These are phyloP conservation scores for Mollisia scopiformis DNA, from an alignment of 2,329 filamentous ascomycete species.

Conservation along the genomic window DNA sequence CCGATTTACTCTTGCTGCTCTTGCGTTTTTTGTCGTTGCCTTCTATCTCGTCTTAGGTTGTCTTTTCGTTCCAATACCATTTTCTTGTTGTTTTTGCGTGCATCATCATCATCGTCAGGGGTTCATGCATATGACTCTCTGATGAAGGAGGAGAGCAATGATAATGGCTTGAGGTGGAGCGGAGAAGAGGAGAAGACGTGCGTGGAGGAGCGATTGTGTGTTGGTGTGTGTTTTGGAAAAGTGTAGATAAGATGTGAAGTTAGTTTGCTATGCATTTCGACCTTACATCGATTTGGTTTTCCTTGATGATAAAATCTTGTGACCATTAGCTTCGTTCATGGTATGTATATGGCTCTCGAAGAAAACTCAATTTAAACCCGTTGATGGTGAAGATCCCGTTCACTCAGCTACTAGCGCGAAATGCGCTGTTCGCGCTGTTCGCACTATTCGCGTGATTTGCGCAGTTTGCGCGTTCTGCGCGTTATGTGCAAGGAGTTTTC, in stretches of 20 bases:
- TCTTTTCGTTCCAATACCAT: conserved; percentile 20
- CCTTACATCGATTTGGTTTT: not conserved
- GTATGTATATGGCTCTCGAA: not conserved
- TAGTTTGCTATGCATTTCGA: conserved; percentile 8
- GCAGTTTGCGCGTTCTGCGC: too few relatives aligned
- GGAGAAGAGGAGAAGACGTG: not conserved
- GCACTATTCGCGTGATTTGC: too few relatives aligned
- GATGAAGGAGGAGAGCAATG: not conserved
- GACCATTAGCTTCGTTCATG: not conserved
- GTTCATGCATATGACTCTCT: conserved; percentile 1
- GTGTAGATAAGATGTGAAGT: conserved; percentile 12
- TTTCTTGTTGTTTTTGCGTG: conserved; percentile 14
- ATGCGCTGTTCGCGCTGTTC: too few relatives aligned
- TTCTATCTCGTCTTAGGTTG: not conserved
- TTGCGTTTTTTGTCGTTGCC: conserved; percentile 2
- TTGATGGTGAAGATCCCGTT: too few relatives aligned
- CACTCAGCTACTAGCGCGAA: too few relatives aligned
- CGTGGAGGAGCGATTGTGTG: too few relatives aligned
- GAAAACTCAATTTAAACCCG: too few relatives aligned
- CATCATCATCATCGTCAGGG: conserved; percentile 5
- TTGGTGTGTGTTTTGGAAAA: conserved; percentile 9
- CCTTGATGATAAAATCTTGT: not conserved
- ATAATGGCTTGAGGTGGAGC: not conserved
- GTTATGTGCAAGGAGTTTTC: too few relatives aligned
- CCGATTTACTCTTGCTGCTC: conserved; percentile 8